Evolutionary conservation across 768 basidiomycete genomes (phyloP), one percentile per base, ranked within the genome.

Genomic region (Obba rivulosa): DNA sequence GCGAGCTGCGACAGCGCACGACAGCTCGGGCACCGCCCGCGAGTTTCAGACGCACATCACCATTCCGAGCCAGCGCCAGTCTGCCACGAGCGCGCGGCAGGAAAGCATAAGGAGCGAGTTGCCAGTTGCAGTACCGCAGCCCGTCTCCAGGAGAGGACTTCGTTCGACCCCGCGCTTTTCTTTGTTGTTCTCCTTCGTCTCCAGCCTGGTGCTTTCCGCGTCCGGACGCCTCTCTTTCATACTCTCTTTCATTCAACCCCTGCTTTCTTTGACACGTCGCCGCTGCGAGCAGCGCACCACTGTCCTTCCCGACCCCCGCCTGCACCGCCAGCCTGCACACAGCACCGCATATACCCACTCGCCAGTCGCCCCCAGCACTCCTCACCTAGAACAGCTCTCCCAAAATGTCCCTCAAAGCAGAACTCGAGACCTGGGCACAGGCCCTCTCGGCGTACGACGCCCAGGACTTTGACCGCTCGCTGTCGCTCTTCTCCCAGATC

Each of bases 381-480:
- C 38, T 18, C 18, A 22, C 22, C 7, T n/a, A n/a, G n/a, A n/a
- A 23, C 28, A 14, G 28, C 40, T 13, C 38, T 31, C 20, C 8
- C 23, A 24, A 34, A 41, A 71, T 71, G 69, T 71, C 70, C 44
- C 68, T 70, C 64, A 70, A 70, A 51, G 71, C 72, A 13, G 78
- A 80, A 74, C 79, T 97, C 37, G 87, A 93, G 64, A 83, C 76
- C 2, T 95, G 92, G 92, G 81, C 83, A 13, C 74, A 86, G 34
- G 94, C 94, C 49, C 80, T 97, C 63, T 78, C 82, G 59, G 86
- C 92, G 3, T 96, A 94, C 68, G 92, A 95, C 55, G 80, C 80
- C 7, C 77, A 87, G 58, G 83, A 94, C 62, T 93, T 87, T 62
- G 80, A 82, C 44, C 76, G 75, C 51, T 72, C 89, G 25, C 72